phyloP scores from a whole-genome alignment of 148 eudicot genomes.

The Heliamphora exappendiculata region DNA sequence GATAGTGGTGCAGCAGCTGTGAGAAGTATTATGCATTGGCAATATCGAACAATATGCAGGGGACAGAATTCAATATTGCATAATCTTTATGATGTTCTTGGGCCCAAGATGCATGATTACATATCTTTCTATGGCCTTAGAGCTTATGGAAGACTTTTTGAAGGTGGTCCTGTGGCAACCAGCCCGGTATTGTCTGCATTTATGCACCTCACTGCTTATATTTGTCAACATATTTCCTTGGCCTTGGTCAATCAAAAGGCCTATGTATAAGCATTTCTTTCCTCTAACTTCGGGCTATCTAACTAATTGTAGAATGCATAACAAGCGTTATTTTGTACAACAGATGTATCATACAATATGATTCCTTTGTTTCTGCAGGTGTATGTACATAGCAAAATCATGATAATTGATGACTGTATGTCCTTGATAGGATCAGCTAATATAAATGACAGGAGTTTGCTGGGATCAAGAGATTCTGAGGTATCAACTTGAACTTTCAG shows the following conservation, averaged over 20 bases:
- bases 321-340: background rate
- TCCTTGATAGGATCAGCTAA: conserved; percentile 93
- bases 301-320: background rate
- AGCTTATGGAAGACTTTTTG: conserved; percentile 76
- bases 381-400: conserved; percentile 95
- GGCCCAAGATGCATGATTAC: conserved; percentile 77
- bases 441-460: conserved; percentile 92
- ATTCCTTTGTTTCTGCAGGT: conserved; percentile 44
- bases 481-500: conserved; percentile 25
- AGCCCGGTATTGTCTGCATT: conserved; percentile 60
- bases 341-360: background rate
- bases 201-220: background rate
- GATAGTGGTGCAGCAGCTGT: conserved; percentile 98
- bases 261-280: background rate
- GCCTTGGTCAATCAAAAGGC: background rate
- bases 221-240: background rate
- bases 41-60: conserved; percentile 90
- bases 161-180: conserved; percentile 75
- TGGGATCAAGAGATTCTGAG: conserved; percentile 98
- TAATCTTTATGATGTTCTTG: conserved; percentile 69
- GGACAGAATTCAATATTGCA: conserved; percentile 82
- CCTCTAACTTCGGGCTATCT: background rate
- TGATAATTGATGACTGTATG: conserved; percentile 82
- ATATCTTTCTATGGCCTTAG: conserved; percentile 95
- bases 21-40: conserved; percentile 99